Percentiles rank a stretch among this genome's conserved stretches.
Conservation (phyloP, 129 eudicot genomes). For the Flaveria ramosissima region DNA sequence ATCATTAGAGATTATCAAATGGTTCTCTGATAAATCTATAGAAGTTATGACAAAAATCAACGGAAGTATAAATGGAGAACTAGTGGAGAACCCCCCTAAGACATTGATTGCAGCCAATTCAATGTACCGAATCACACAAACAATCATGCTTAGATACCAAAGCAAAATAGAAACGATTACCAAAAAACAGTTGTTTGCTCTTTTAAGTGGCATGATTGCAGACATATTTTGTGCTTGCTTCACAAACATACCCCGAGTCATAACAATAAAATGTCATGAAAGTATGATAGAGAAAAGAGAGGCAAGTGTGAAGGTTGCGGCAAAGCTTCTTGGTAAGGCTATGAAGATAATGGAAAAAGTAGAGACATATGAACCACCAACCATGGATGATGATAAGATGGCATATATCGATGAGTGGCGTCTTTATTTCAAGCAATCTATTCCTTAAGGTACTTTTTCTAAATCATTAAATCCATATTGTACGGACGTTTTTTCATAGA, state of each 20-base stretch:
- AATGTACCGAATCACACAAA: conserved; percentile 42
- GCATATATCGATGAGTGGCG: conserved; percentile 30
- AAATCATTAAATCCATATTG: too few relatives aligned
- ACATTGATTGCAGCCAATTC: conserved; percentile 43
- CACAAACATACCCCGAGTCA: conserved; percentile 31
- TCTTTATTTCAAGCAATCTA: conserved; percentile 11
- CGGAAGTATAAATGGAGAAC: background rate
- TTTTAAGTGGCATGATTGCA: conserved; percentile 31
- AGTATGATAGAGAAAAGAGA: conserved; percentile 34
- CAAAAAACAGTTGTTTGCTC: conserved; percentile 3
- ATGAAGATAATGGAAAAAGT: conserved; percentile 20
- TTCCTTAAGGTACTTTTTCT: conserved; percentile 13
- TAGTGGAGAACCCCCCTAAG: background rate
- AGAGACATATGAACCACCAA: conserved; percentile 1
- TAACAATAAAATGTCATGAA: conserved; percentile 20
- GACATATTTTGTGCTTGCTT: conserved; percentile 30
- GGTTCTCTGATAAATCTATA: conserved; percentile 30
- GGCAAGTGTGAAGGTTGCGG: conserved; percentile 29
- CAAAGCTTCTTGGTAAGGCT: conserved; percentile 38
- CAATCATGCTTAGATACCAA: conserved; percentile 21
- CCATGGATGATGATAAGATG: conserved; percentile 25
- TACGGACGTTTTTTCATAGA: background rate
- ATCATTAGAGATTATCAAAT: conserved; percentile 17
- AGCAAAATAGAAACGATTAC: background rate
- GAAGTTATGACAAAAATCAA: background rate